Evolutionary conservation across 2,329 filamentous ascomycete genomes (phyloP), one percentile per base, ranked within the genome.

Genomic region (Pseudogymnoascus sp.): DNA sequence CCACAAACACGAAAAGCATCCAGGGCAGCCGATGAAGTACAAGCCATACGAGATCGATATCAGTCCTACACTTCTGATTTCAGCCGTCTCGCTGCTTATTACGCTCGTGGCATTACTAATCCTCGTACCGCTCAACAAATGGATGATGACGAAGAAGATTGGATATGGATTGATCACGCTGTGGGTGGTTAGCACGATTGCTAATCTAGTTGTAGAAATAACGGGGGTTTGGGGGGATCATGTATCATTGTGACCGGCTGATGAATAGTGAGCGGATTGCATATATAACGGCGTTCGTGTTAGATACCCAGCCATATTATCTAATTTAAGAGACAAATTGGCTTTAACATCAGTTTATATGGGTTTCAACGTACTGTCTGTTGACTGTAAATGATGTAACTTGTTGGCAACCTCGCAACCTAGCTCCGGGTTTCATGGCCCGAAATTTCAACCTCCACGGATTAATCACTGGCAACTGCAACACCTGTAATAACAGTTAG

Each of bases 1-100:
- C 67, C 79, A 83, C 64, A 79, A 79, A 59, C 84, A 90, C 63
- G 74, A 77, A 28, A 86, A 87, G 66, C 86, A 93, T 68, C 89
- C 89, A 0, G 77, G 84, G 16, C 75, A 78, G 62, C 81, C 84
- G 4, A 74, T 88, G 61, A 76, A 79, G 61, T 92, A 91, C 71
- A 83, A 86, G 66, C 84, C 90, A 0, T 97, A 97, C 71, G 81
- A 85, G 61, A 89, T 99, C 62, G 82, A 90, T 65, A 88, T 99
- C 61, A 90, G 87, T 62, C 89, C 88, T 25, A 95, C 92, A 3
- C 76, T 99, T 64, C 80, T 97, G 68, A 86, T 99, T 38, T 93
- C 88, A 59, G 89, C 90, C 1, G 81, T 89, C n/a, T 93, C 90
- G 1, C 77, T 99, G 65, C 77, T 99, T 20, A 70, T 91, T 28